Evolutionary conservation across 2,329 filamentous ascomycete genomes (phyloP), one percentile per base, ranked within the genome.

Genomic region (Lasiodiplodia citricola): DNA sequence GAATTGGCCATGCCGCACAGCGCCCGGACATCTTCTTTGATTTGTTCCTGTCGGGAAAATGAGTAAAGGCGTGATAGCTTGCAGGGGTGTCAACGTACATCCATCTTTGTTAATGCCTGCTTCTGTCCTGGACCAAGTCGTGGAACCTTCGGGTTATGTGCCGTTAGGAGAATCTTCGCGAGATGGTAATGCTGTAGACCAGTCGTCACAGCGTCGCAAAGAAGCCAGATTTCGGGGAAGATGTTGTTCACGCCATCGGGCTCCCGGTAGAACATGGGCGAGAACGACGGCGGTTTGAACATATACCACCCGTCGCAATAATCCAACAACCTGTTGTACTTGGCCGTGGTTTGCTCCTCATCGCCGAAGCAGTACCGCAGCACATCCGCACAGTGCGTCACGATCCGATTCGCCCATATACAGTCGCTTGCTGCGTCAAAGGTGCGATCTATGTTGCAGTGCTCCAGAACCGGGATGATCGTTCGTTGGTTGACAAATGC

Each of bases 151-250:
- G 86, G 87, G 72, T 89, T 84, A 70, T 87, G 87, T 25, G 85
- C 85, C 21, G 83, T 79, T 1, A 90, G 80, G 38, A 90, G 83
- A 6, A 90, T 83, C 51, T 84, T 81, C 0, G 87, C 86, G 2
- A 90, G 80, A 68, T 88, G 84, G 71, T 87, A 84, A 74, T 90
- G 87, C 66, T 88, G 87, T 18, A 87, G 80, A 0, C 87, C 88
- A 10, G 87, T 86, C 5, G 88, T 87, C 67, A 85, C 84, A 80
- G 72, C 88, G 84, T 86, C 85, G 54, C 83, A 85, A 14, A 87
- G 79, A 73, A 88, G 87, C 80, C 86, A 87, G 2, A 89, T 81
- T 62, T 87, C 83, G 0, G 88, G 88, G 71, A 90, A 90, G 0
- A 83, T 78, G 37, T 82, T 78, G 0, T 78, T 76, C 0, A 72